Evolutionary conservation across 805 yeast genomes (phyloP).

Genomic region (Cyberlindnera suaveolens): DNA sequence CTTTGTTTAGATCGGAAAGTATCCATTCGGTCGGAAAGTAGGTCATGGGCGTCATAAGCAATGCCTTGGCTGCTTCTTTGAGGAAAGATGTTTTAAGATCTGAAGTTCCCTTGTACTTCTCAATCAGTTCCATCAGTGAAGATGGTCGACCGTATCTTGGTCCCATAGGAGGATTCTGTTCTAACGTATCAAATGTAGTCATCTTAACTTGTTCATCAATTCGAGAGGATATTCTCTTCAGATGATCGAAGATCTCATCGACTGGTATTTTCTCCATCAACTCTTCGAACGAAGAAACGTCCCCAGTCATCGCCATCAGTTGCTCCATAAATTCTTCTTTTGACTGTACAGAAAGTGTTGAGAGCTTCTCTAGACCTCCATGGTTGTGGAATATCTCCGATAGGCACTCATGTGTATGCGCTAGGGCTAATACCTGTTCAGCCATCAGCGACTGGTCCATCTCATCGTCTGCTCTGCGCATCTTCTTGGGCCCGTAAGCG

Average conservation of each 20-base stretch:
- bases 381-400: background rate
- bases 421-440: slow-evolving; percentile 6
- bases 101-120: background rate
- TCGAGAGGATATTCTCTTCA: background rate
- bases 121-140: background rate
- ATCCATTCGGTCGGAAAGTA: background rate
- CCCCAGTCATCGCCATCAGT: slow-evolving; percentile 1
- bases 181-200: slow-evolving; percentile 3
- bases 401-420: background rate
- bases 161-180: slow-evolving; percentile 2
- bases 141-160: background rate
- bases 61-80: slow-evolving; percentile 1
- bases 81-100: slow-evolving; percentile 4
- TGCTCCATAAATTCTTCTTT: background rate
- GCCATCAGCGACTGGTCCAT: slow-evolving; percentile 5
- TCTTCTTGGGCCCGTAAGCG: background rate
- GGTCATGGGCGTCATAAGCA: slow-evolving; percentile 5
- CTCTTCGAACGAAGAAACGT: slow-evolving; percentile 7
- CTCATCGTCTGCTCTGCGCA: slow-evolving; percentile 3
- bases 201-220: background rate
- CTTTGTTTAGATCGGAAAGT: background rate
- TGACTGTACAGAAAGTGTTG: background rate
- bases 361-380: background rate
- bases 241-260: slow-evolving; percentile 1
- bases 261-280: slow-evolving; percentile 3